Base-by-base conservation (phyloP, 805 yeast genomes). In the Metschnikowia proteae region DNA sequence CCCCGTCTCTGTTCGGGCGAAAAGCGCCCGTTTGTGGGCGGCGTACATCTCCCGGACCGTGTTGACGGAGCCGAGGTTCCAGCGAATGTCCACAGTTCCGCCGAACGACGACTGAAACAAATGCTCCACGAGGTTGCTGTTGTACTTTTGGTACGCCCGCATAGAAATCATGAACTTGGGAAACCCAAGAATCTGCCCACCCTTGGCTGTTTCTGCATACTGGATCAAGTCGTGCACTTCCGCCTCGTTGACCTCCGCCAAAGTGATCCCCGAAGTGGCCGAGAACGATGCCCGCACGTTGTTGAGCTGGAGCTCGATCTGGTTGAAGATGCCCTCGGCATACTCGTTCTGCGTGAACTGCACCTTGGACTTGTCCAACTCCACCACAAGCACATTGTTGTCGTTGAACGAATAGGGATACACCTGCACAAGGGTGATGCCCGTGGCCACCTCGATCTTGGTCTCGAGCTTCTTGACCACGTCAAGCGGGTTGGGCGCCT, bases 31-130 rank as follows among this genome's bases (percentile, higher is more conserved):
- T 1, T 82, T 83, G 68, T 94, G 97, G 2, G 90, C 80, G 10
- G 89, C 79, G 84, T 91, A 86, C 96, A 94, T 90, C 59, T 89
- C 96, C 32, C 96, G 75, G 31, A 94, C 88, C 54, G 89, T 89
- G 59, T 86, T 88, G 17, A 94, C 83, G 0, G 96, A 84, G 0
- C 98, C 97, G 28, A 94, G 69, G 62, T 94, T 94, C 99, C 99
- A 94, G 43, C 88, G 79, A 1, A 94, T 83, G 51, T 89, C 96
- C 35, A 94, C 94, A 11, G 88, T 82, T 27, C 96, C 97, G 6
- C 88, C 96, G 70, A 94, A 89, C 2, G 82, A 73, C 43, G 94
- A 82, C 40, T 75, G 75, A 64, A 80, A 94, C 1, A 76, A 70
- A 60, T 84, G 89, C 57, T 86, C 84, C 38, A 94, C 78, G 3